Evolutionary conservation across 2,329 filamentous ascomycete species (phyloP), one percentile per base, ranked within the genome.

Genomic region (Xylaria sp.): DNA sequence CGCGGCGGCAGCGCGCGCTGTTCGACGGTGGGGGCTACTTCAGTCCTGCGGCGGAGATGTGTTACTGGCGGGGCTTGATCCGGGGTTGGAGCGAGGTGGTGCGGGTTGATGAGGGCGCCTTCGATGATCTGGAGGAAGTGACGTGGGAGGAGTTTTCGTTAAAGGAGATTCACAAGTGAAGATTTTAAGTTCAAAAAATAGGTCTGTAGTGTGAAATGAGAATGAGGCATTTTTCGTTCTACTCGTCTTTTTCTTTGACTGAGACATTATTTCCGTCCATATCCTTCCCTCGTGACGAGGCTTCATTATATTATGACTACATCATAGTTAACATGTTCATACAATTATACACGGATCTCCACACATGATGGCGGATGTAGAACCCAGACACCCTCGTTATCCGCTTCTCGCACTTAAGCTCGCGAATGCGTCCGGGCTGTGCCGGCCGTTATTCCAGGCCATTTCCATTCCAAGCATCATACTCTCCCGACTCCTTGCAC

Each of bases 361-460:
- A 60, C 34, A 54, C 41, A 34, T 46, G 8, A 37, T 37, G 15
- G 20, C n/a, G 10, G 54, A 63, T 48, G 23, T 13, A 25, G 37
- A 28, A n/a, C 20, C 48, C 52, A 12, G 25, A 23, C 28, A 68
- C 69, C 72, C 72, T 78, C 65, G 76, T 81, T 74, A 85, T 76
- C 78, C 81, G 75, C 87, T 85, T 73, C 87, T 83, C 62, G 91
- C 89, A 75, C 91, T 93, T 72, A 94, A 82, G 60, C 90, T 92
- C 2, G 92, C 89, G 84, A 94, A 94, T 15, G 92, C 92, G 80
- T 94, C 92, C 3, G 92, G 92, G 74, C 91, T 94, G 76, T 94
- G 92, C 51, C 92, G 84, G 10, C 92, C 92, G 74, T 90, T 91
- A 75, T 84, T 85, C 88, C 88, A 90, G 55, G 87, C 85, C 83